A percentile compares a stretch with the other conserved stretches of the same genome.
Conservation (phyloP, 768 basidiomycete genomes). For the Leccinum imitatum region DNA sequence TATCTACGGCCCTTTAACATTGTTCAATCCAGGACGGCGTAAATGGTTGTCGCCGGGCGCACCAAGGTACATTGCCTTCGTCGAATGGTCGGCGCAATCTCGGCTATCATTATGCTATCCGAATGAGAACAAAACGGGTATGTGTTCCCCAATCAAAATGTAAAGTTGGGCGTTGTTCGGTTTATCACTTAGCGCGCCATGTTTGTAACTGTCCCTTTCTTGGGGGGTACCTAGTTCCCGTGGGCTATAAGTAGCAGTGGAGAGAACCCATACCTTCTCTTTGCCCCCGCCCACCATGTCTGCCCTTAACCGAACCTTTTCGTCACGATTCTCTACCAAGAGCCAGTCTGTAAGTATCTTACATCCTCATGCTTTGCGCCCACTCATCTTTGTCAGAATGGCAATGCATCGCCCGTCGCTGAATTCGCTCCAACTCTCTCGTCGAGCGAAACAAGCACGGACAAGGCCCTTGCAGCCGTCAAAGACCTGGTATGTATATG, state of each 20-base stretch:
- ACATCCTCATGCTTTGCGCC: background rate
- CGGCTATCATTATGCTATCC: slow-evolving; percentile 6
- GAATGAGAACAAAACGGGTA: background rate
- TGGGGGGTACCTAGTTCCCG: slow-evolving; percentile 12
- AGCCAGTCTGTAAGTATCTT: slow-evolving; percentile 24
- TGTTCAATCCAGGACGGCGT: background rate
- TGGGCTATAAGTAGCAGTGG: slow-evolving; percentile 28
- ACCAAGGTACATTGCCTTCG: background rate
- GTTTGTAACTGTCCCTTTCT: slow-evolving; percentile 13
- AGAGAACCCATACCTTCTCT: background rate
- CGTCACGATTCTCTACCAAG: slow-evolving; percentile 30
- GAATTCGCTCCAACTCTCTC: slow-evolving; percentile 8
- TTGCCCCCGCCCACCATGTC: slow-evolving; percentile 23
- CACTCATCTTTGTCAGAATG: slow-evolving; percentile 2
- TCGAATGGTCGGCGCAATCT: background rate
- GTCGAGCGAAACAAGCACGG: slow-evolving; percentile 16
- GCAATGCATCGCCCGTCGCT: slow-evolving; percentile 12
- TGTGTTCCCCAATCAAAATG: slow-evolving; percentile 5
- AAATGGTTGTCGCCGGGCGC: background rate
- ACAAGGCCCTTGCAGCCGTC: slow-evolving; percentile 27
- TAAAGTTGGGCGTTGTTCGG: slow-evolving; percentile 21
- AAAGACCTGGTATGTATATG: slow-evolving; percentile 29
- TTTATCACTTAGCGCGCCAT: slow-evolving; percentile 13
- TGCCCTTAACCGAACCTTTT: slow-evolving; percentile 29
- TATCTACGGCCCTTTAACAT: background rate